A percentile compares a stretch with the other conserved stretches of the same genome.
These are phyloP conservation scores for Diaporthe eres DNA, from an alignment of 2,329 filamentous ascomycete species.

Conservation along the genomic window DNA sequence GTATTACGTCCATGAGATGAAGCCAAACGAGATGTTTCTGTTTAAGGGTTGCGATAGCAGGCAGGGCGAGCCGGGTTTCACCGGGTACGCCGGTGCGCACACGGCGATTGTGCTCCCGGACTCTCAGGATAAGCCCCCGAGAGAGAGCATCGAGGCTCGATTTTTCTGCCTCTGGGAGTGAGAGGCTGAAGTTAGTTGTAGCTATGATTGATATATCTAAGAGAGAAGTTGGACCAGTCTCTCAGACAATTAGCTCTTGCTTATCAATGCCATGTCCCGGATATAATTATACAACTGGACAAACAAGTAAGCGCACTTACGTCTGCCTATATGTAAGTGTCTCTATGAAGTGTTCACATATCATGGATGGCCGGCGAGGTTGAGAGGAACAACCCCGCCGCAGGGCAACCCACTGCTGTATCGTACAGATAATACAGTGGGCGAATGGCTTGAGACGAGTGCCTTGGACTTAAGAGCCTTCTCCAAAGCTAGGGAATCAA, in stretches of 20 bases:
- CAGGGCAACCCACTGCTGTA: neutral
- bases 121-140: conserved; percentile 11
- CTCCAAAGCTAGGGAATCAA: neutral
- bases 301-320: neutral
- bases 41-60: conserved; percentile 73
- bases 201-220: neutral
- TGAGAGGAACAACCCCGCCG: neutral
- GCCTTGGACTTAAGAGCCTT: neutral
- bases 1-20: conserved; percentile 67
- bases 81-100: conserved; percentile 39
- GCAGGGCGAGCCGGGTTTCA: conserved; percentile 43
- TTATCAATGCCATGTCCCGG: too few relatives aligned
- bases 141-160: conserved; percentile 36
- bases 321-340: neutral
- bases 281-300: too few relatives aligned
- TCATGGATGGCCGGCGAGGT: neutral
- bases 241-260: too few relatives aligned
- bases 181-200: neutral
- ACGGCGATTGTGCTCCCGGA: conserved; percentile 45
- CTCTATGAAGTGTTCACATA: neutral
- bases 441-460: neutral
- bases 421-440: neutral
- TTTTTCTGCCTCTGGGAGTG: conserved; percentile 32
- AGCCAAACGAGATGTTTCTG: conserved; percentile 67
- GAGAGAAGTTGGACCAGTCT: neutral